Evolutionary conservation across 2,329 filamentous ascomycete genomes (phyloP).

Genomic region (Amesomyces nigricolor): DNA sequence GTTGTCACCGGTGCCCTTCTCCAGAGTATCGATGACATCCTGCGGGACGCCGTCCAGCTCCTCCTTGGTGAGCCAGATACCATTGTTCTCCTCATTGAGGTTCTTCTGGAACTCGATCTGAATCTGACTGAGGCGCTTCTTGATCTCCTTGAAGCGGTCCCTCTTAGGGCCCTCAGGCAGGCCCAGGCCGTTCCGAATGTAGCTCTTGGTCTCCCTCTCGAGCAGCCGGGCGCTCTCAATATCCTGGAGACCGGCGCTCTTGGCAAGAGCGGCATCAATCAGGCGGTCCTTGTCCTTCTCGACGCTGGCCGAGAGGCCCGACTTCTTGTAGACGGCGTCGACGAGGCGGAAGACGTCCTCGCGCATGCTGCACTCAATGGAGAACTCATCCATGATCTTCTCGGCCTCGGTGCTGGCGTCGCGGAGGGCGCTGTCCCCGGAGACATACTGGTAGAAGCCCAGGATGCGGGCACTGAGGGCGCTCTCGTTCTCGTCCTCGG

Average conservation of each 20-base stretch:
- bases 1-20: conserved; percentile 66
- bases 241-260: conserved; percentile 36
- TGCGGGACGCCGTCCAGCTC: conserved; percentile 70
- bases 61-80: conserved; percentile 68
- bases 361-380: conserved; percentile 73
- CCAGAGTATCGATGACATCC: conserved; percentile 60
- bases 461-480: conserved; percentile 59
- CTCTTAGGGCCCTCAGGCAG: conserved; percentile 64
- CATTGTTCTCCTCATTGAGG: conserved; percentile 77
- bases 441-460: conserved; percentile 77
- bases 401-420: conserved; percentile 73
- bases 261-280: conserved; percentile 25
- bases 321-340: conserved; percentile 50
- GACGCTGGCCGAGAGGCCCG: conserved; percentile 39
- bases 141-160: conserved; percentile 81
- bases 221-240: conserved; percentile 66
- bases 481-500: conserved; percentile 63
- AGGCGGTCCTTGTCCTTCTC: conserved; percentile 46
- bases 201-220: conserved; percentile 71
- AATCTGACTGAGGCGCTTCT: conserved; percentile 70
- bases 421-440: conserved; percentile 59
- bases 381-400: conserved; percentile 68
- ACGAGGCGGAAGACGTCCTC: conserved; percentile 71
- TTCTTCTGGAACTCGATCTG: conserved; percentile 73
- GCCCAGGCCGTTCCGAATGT: conserved; percentile 69